These are phyloP conservation scores for Leonotis leonurus DNA, from an alignment of 257 asterid genomes.

Conservation along the genomic window DNA sequence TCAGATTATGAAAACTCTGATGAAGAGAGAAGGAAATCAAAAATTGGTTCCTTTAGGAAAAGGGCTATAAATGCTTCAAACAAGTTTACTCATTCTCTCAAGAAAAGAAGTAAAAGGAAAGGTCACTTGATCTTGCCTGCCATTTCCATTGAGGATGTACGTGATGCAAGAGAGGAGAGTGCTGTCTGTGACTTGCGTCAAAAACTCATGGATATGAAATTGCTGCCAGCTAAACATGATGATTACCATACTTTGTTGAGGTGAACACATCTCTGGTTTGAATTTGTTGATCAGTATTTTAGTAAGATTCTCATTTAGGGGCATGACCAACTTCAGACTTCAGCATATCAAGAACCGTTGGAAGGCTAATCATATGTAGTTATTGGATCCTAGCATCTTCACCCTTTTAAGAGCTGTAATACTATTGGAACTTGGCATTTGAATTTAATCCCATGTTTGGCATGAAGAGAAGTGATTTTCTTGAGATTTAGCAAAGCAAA, in stretches of 20 bases:
- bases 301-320: neutral
- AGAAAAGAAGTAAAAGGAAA: constrained; percentile 84
- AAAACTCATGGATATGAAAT: constrained; percentile 49
- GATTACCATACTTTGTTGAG: constrained; percentile 88
- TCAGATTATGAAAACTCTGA: constrained; percentile 74
- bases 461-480: neutral
- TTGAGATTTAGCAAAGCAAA: neutral
- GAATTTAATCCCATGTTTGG: neutral
- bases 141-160: constrained; percentile 82
- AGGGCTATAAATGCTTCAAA: constrained; percentile 88
- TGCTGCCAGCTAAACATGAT: constrained; percentile 77
- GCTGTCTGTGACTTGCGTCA: constrained; percentile 73
- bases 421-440: constrained; percentile 1
- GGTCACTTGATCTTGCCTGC: constrained; percentile 80
- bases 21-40: constrained; percentile 75
- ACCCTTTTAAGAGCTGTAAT: neutral
- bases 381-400: neutral
- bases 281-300: neutral
- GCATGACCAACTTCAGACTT: neutral
- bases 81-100: constrained; percentile 83
- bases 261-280: constrained; percentile 28
- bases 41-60: constrained; percentile 64
- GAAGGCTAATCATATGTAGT: constrained; percentile 2
- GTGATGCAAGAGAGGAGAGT: constrained; percentile 80
- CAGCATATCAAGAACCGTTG: neutral